Evolutionary conservation across 768 basidiomycete genomes (phyloP).

Genomic region (Russula sp.): DNA sequence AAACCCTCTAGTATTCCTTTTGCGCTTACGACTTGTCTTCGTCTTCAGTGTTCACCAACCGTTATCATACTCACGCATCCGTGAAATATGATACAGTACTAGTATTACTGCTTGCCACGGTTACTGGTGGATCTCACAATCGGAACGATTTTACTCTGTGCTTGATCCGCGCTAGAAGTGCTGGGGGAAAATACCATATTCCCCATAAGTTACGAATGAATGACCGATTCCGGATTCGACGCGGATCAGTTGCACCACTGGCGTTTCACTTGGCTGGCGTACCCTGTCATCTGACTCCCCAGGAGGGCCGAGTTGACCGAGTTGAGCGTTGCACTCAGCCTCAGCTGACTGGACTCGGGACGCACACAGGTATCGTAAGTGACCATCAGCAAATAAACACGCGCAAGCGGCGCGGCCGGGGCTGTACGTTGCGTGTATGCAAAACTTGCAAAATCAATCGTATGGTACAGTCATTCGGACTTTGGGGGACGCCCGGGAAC

Average conservation of each 20-base stretch:
- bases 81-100: not conserved
- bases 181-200: no score
- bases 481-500: not conserved
- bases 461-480: not conserved
- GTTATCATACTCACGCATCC: not conserved
- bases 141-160: not conserved
- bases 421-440: not conserved
- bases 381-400: not conserved
- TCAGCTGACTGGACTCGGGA: no score
- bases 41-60: not conserved
- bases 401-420: not conserved
- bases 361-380: no score
- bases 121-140: not conserved
- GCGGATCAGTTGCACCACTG: not conserved
- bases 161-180: not conserved
- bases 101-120: not conserved
- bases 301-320: no score
- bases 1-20: not conserved
- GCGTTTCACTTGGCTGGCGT: not conserved
- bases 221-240: not conserved
- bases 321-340: no score
- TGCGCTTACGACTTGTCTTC: not conserved
- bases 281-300: not conserved
- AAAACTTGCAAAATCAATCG: not conserved
- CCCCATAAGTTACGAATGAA: no score